Conservation (phyloP, 2,329 filamentous ascomycete genomes). For the Hypoxylon sp. region DNA sequence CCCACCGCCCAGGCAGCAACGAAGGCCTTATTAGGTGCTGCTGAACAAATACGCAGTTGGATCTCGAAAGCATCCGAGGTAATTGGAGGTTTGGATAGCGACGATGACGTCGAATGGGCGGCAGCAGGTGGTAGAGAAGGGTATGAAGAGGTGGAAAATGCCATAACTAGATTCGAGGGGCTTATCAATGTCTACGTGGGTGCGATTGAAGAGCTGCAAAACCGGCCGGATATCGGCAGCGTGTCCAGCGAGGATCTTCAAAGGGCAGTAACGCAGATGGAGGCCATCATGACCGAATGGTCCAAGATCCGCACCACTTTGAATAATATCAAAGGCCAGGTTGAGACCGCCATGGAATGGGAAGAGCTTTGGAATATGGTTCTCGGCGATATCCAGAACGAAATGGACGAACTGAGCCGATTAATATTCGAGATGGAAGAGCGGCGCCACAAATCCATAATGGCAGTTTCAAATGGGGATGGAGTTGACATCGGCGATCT, state of each 20-base stretch:
- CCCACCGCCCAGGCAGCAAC: conserved; percentile 88
- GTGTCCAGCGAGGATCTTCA: conserved; percentile 81
- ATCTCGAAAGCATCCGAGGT: conserved; percentile 93
- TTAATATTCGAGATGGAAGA: conserved; percentile 99
- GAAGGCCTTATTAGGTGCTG: conserved; percentile 85
- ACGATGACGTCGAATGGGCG: conserved; percentile 98
- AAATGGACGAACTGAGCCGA: conserved; percentile 82
- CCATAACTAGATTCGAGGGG: conserved; percentile 87
- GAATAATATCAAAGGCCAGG: conserved; percentile 86
- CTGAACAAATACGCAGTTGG: conserved; percentile 94
- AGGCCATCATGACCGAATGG: conserved; percentile 88
- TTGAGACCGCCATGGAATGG: conserved; percentile 99
- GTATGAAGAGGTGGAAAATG: conserved; percentile 78
- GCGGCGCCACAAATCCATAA: conserved; percentile 84
- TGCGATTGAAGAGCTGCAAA: conserved; percentile 93
- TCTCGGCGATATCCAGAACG: conserved; percentile 90
- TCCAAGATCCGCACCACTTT: conserved; percentile 82
- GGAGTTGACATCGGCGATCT: conserved; percentile 87
- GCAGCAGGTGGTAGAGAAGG: conserved; percentile 88
- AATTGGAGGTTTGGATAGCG: conserved; percentile 88
- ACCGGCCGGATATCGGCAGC: conserved; percentile 79
- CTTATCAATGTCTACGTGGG: conserved; percentile 93
- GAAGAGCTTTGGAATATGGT: conserved; percentile 97
- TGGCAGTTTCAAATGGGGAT: conserved; percentile 73
- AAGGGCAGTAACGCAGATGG: conserved; percentile 88